Conservation (phyloP, 805 yeast species). For the Cyberlindnera mississippiensis region DNA sequence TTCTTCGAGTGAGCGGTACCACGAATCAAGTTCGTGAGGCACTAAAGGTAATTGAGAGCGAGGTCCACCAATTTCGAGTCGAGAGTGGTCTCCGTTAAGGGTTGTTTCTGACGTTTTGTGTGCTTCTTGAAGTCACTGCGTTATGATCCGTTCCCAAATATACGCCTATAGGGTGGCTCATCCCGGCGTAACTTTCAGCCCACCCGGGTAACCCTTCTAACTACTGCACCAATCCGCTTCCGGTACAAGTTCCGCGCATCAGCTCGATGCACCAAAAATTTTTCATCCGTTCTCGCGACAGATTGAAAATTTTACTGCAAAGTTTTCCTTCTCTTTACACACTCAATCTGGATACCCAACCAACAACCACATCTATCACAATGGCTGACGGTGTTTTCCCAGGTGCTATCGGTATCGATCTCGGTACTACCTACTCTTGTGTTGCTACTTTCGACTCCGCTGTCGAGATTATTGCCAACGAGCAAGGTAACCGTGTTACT, state of each 20-base stretch:
- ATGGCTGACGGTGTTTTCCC: conserved; percentile 99
- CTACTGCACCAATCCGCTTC: conserved; percentile 8
- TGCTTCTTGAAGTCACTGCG: neutral
- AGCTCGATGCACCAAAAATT: conserved; percentile 13
- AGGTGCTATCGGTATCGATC: conserved; percentile 99
- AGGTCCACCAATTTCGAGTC: conserved; percentile 20
- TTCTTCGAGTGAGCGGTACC: conserved; percentile 31
- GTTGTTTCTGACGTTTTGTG: neutral
- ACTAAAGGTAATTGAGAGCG: conserved; percentile 25
- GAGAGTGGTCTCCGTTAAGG: conserved; percentile 2
- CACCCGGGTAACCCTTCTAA: conserved; percentile 18
- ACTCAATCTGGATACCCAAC: conserved; percentile 4
- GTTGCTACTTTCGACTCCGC: conserved; percentile 75
- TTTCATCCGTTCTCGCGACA: conserved; percentile 16
- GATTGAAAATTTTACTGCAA: conserved; percentile 22
- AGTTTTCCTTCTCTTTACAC: conserved; percentile 13
- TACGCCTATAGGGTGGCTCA: conserved; percentile 10
- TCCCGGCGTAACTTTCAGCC: conserved; percentile 12
- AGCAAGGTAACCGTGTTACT: conserved; percentile 83
- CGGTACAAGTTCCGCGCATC: conserved; percentile 3
- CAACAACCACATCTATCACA: conserved; percentile 28
- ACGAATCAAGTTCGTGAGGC: conserved; percentile 27
- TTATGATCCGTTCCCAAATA: conserved; percentile 12
- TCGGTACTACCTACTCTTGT: conserved; percentile 85
- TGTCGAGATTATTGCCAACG: conserved; percentile 78